Evolutionary conservation across 1,139 yeast genomes (phyloP).

Genomic region (Arxiozyma heterogenica): DNA sequence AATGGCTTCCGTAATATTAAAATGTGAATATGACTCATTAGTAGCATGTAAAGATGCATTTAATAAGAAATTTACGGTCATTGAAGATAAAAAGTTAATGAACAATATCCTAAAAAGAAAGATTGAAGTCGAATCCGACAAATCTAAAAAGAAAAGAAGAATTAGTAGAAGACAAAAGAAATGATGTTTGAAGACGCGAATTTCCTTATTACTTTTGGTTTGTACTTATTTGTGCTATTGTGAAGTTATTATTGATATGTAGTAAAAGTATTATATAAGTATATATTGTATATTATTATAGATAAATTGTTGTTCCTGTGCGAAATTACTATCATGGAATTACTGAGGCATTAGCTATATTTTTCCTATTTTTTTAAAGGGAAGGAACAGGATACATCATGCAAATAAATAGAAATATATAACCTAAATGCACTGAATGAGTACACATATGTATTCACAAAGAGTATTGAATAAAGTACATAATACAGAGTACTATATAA

Average conservation of each 20-base stretch:
- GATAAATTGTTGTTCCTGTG: not conserved
- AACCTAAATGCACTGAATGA: too few species aligned
- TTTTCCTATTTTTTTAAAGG: too few species aligned
- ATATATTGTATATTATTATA: not conserved
- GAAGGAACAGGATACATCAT: not conserved
- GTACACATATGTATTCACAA: too few species aligned
- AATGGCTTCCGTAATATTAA: constrained; percentile 48
- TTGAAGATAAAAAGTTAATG: constrained; percentile 50
- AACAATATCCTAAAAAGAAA: constrained; percentile 50
- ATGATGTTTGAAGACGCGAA: not conserved
- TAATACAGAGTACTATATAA: too few species aligned
- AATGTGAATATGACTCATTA: constrained; percentile 43
- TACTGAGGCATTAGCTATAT: too few species aligned
- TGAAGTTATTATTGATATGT: too few species aligned
- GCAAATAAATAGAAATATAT: too few species aligned
- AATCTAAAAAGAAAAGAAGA: not conserved
- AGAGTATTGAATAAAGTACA: too few species aligned
- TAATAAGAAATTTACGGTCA: constrained; percentile 33
- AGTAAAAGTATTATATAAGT: not conserved
- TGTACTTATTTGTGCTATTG: not conserved
- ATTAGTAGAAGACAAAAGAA: constrained; percentile 1
- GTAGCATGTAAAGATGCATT: constrained; percentile 35
- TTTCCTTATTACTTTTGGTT: not conserved
- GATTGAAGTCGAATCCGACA: not conserved
- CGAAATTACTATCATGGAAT: too few species aligned